Evolutionary conservation across 768 basidiomycete species (phyloP).

Genomic region (Xerocomellus chrysenteron): DNA sequence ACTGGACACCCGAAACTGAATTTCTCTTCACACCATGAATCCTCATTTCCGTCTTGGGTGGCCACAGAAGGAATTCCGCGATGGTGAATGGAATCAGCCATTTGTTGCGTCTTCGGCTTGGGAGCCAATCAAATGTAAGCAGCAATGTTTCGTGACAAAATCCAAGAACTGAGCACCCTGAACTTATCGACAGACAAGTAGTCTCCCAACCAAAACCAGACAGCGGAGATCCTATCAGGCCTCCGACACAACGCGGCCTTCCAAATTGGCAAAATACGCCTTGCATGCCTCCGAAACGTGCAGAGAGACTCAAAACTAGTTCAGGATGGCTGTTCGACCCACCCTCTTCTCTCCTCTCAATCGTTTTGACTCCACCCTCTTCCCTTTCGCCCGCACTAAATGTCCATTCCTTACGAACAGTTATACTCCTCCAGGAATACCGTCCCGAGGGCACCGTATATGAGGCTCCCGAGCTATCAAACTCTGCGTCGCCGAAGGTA

Average conservation of each 20-base stretch:
- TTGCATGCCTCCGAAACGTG: constrained; percentile 30
- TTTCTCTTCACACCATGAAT: background rate
- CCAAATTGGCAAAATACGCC: constrained; percentile 11
- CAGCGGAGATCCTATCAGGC: constrained; percentile 23
- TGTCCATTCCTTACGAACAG: constrained; percentile 23
- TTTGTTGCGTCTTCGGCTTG: background rate
- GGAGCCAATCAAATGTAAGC: constrained; percentile 17
- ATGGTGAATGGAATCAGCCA: constrained; percentile 6
- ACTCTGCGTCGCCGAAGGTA: constrained; percentile 18
- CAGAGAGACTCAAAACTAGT: constrained; percentile 15
- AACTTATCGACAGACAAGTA: constrained; percentile 14
- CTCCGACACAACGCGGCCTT: constrained; percentile 26
- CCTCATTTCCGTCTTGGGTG: constrained; percentile 13
- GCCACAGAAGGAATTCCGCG: background rate
- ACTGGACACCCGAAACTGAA: background rate
- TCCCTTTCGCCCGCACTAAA: constrained; percentile 7
- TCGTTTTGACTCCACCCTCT: background rate
- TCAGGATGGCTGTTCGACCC: constrained; percentile 8
- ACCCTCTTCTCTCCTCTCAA: background rate
- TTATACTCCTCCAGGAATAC: constrained; percentile 7
- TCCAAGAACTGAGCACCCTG: constrained; percentile 15
- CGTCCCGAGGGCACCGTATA: constrained; percentile 6
- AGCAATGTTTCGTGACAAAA: constrained; percentile 2
- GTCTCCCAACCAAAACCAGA: constrained; percentile 19
- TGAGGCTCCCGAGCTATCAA: constrained; percentile 25